These are phyloP conservation scores for Pyrrhoderma noxium DNA, from an alignment of 1,284 basidiomycete genomes.

Conservation along the genomic window DNA sequence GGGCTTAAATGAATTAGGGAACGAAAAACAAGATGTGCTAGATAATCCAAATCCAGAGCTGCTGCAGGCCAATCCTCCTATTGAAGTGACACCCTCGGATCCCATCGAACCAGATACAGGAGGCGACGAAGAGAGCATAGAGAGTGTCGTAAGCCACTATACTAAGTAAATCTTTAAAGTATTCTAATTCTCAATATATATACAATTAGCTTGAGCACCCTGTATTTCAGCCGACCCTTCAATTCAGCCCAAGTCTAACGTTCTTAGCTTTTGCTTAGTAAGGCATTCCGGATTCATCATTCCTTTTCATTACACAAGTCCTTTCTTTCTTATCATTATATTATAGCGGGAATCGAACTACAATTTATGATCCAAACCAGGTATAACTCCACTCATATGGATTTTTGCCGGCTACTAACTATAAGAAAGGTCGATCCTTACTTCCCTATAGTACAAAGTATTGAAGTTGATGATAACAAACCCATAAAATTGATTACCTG, in stretches of 20 bases:
- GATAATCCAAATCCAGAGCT: not conserved
- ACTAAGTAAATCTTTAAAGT: not conserved
- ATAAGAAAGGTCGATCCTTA: not conserved
- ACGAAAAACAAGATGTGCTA: not conserved
- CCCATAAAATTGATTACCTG: not conserved
- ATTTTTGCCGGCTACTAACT: too few species aligned
- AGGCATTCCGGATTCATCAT: not conserved
- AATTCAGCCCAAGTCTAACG: not conserved
- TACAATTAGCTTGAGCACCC: not conserved
- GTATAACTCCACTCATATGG: too few species aligned
- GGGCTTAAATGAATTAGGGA: too few species aligned
- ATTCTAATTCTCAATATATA: not conserved
- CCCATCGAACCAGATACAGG: not conserved
- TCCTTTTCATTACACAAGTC: not conserved
- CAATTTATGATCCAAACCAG: too few species aligned
- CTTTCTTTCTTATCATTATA: too few species aligned
- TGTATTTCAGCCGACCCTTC: not conserved
- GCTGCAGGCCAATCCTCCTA: not conserved
- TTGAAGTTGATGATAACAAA: not conserved
- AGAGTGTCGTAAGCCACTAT: not conserved
- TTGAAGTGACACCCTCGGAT: not conserved
- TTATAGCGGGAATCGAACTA: too few species aligned
- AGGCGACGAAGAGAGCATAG: not conserved
- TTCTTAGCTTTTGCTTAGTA: not conserved
- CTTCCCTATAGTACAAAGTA: not conserved